Percentiles rank a stretch among this genome's conserved stretches.
These are phyloP conservation scores for Moniliophthora roreri DNA, from an alignment of 1,284 basidiomycete genomes.

Conservation along the genomic window DNA sequence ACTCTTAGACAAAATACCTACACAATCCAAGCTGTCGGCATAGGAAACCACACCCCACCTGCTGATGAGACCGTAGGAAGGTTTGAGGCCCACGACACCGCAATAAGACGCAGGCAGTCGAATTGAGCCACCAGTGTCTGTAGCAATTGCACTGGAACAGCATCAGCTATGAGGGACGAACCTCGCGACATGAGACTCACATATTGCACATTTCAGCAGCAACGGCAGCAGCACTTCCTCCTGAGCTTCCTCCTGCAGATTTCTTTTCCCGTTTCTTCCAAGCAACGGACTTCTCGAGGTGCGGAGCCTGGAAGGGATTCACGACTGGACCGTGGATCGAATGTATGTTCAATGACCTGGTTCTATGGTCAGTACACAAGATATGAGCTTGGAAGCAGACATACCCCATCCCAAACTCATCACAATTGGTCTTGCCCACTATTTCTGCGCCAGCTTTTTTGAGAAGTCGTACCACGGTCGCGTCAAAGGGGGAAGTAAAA, in stretches of 20 bases:
- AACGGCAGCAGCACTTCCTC: slow-evolving; percentile 82
- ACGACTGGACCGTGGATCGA: slow-evolving; percentile 74
- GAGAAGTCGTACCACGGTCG: slow-evolving; percentile 78
- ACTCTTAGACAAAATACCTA: slow-evolving; percentile 75
- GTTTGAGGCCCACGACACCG: slow-evolving; percentile 90
- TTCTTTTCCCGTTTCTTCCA: slow-evolving; percentile 42
- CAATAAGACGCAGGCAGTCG: slow-evolving; percentile 94
- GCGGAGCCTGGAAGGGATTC: slow-evolving; percentile 60
- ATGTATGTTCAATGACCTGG: slow-evolving; percentile 75
- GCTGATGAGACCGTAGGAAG: slow-evolving; percentile 91
- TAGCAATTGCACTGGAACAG: slow-evolving; percentile 76
- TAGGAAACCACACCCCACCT: slow-evolving; percentile 93
- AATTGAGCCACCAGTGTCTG: slow-evolving; percentile 95
- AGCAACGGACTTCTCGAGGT: slow-evolving; percentile 21
- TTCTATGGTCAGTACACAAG: slow-evolving; percentile 4
- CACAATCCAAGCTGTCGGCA: slow-evolving; percentile 93
- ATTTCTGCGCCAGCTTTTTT: slow-evolving; percentile 69
- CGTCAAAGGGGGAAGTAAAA: slow-evolving; percentile 84
- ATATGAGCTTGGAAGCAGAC: slow-evolving; percentile 19
- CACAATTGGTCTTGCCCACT: slow-evolving; percentile 91
- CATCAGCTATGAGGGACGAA: neutral
- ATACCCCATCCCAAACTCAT: slow-evolving; percentile 99
- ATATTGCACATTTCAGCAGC: slow-evolving; percentile 76
- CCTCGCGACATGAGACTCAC: slow-evolving; percentile 45
- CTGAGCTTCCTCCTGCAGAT: slow-evolving; percentile 82